A percentile compares a stretch with the other conserved stretches of the same genome.
phyloP scores from a whole-genome alignment of 768 basidiomycete genomes.

The Termitomyces sp. region DNA sequence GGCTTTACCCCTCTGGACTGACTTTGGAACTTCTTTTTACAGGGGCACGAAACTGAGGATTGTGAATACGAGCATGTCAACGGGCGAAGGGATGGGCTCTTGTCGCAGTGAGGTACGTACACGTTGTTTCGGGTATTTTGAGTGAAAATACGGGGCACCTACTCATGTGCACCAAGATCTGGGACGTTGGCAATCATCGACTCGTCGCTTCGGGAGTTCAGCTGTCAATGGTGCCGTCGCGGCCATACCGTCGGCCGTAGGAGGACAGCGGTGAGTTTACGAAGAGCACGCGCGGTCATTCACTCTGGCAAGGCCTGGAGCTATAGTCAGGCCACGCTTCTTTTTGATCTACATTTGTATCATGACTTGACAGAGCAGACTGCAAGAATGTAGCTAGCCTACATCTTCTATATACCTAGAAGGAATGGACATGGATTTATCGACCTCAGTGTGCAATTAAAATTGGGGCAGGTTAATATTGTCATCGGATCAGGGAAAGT shows the following conservation, averaged over 20 bases:
- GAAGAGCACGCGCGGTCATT: not conserved
- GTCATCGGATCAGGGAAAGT: too few relatives aligned
- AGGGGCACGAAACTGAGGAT: conserved; percentile 41
- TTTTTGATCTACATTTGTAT: not conserved
- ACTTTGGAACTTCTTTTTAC: not conserved
- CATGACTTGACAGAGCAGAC: not conserved
- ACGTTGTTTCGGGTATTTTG: too few relatives aligned
- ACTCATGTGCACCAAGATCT: conserved; percentile 28
- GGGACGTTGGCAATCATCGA: conserved; percentile 30
- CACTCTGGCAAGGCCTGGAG: not conserved
- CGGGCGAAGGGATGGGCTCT: conserved; percentile 22
- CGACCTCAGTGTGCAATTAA: too few relatives aligned
- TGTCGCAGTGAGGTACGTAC: conserved; percentile 34
- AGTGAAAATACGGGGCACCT: too few relatives aligned
- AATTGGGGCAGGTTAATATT: too few relatives aligned
- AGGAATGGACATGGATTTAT: too few relatives aligned
- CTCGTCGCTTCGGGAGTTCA: conserved; percentile 39
- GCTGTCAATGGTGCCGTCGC: conserved; percentile 29
- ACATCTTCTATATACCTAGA: too few relatives aligned
- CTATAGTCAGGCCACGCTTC: not conserved
- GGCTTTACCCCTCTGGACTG: not conserved
- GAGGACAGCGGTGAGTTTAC: not conserved
- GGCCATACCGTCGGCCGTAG: not conserved
- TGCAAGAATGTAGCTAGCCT: not conserved
- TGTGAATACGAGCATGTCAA: conserved; percentile 29